A percentile compares a stretch with the other conserved stretches of the same genome.
phyloP scores from a whole-genome alignment of 768 basidiomycete genomes.

The Tephrocybe sp. region DNA sequence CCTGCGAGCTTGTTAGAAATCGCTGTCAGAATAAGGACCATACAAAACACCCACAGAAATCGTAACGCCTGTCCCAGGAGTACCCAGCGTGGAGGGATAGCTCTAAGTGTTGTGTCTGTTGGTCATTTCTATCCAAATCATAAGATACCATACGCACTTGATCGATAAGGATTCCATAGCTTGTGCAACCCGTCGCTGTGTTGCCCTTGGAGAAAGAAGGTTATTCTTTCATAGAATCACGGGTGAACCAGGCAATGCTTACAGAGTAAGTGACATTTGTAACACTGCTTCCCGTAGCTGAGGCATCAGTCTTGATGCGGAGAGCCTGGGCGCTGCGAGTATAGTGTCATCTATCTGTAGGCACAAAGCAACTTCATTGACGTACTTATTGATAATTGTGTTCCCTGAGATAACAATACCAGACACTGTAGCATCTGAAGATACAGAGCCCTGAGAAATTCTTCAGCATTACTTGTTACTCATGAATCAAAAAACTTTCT shows the following conservation, averaged over 20 bases:
- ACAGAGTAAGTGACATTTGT: conserved; percentile 48
- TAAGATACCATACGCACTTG: conserved; percentile 31
- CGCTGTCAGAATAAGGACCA: not conserved
- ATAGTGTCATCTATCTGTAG: not conserved
- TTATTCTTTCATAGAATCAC: not conserved
- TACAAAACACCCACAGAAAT: conserved; percentile 43
- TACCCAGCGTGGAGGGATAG: conserved; percentile 51
- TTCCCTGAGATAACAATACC: conserved; percentile 48
- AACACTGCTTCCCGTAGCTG: conserved; percentile 45
- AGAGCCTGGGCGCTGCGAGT: conserved; percentile 45
- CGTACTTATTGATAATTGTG: conserved; percentile 52
- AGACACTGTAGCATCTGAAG: conserved; percentile 42
- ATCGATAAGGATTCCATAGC: conserved; percentile 60
- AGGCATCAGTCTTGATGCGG: conserved; percentile 56
- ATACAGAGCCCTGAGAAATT: conserved; percentile 52
- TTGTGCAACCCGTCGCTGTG: conserved; percentile 42
- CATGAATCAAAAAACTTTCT: conserved; percentile 25
- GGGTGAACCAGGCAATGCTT: conserved; percentile 11
- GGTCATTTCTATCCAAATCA: not conserved
- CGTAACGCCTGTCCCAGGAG: conserved; percentile 52
- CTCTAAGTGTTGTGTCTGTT: conserved; percentile 32
- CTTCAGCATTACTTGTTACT: no score
- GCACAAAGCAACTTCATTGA: not conserved
- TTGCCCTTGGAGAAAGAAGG: conserved; percentile 51
- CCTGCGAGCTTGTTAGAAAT: conserved; percentile 24